These are phyloP conservation scores for Rhynchospora pubera DNA, from an alignment of 176 grass and related monocot genomes.

Conservation along the genomic window DNA sequence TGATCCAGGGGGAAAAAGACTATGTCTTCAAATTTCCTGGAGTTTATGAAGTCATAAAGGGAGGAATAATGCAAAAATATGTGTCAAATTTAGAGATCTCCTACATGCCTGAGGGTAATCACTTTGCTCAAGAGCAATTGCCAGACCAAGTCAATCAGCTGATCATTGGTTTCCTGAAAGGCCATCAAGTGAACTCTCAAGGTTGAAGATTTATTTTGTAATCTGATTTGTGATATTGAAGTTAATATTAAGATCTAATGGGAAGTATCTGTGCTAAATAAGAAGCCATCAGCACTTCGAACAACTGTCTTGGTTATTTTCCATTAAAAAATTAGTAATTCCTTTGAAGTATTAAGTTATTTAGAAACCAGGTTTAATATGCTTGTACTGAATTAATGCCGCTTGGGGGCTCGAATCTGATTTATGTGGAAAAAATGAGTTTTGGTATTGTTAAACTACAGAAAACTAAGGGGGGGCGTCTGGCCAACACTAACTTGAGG, in stretches of 20 bases:
- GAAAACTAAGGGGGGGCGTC: too few relatives aligned
- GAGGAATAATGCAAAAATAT: constrained; percentile 34
- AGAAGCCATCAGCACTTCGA: background rate
- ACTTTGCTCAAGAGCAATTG: constrained; percentile 78
- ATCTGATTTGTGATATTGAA: background rate
- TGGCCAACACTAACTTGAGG: too few relatives aligned
- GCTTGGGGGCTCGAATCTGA: background rate
- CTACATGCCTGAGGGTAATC: constrained; percentile 52
- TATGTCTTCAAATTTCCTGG: constrained; percentile 52
- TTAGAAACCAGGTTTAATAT: background rate
- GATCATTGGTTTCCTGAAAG: constrained; percentile 46
- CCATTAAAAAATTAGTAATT: background rate
- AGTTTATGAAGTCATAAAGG: constrained; percentile 22
- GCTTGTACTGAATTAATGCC: background rate
- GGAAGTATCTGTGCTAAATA: background rate
- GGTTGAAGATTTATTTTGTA: background rate
- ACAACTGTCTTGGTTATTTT: background rate
- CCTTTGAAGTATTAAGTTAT: background rate
- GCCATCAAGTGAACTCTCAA: constrained; percentile 25
- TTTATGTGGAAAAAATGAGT: background rate
- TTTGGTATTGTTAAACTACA: background rate
- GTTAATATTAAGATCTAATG: background rate
- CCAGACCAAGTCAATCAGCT: constrained; percentile 47
- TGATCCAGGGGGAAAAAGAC: constrained; percentile 63
- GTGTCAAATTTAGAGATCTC: constrained; percentile 53